phyloP scores from a whole-genome alignment of 2,329 filamentous ascomycete genomes.

The Stagonosporopsis cucurbitacearum region DNA sequence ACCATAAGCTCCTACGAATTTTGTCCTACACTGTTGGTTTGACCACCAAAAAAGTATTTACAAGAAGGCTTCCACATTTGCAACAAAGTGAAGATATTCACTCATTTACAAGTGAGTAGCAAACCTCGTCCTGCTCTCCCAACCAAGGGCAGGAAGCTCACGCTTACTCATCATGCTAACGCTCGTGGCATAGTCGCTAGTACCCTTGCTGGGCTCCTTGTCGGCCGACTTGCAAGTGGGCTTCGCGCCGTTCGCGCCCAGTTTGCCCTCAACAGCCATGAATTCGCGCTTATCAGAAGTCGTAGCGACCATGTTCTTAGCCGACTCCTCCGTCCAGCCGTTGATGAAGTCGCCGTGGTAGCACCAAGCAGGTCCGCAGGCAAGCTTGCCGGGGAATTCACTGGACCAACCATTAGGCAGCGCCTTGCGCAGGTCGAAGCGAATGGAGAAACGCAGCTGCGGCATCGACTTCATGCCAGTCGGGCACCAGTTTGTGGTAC shows the following conservation, averaged over 20 bases:
- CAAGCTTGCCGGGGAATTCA: constrained; percentile 53
- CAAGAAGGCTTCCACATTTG: not conserved
- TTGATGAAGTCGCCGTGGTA: constrained; percentile 59
- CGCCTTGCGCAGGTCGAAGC: constrained; percentile 54
- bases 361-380: constrained; percentile 52
- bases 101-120: constrained; percentile 2
- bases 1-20: not conserved
- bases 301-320: constrained; percentile 52
- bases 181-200: constrained; percentile 52
- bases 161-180: constrained; percentile 34
- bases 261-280: constrained; percentile 43
- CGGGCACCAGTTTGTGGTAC: constrained; percentile 44
- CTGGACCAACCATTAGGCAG: constrained; percentile 56
- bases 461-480: constrained; percentile 55
- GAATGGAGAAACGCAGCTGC: constrained; percentile 56
- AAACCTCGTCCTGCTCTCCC: constrained; percentile 13
- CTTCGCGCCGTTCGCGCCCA: constrained; percentile 41
- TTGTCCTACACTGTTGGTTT: not conserved
- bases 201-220: constrained; percentile 52
- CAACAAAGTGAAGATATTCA: not conserved
- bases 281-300: constrained; percentile 48
- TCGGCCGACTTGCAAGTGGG: constrained; percentile 49
- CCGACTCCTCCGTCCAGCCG: constrained; percentile 53
- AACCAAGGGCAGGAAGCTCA: constrained; percentile 10
- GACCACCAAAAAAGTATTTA: not conserved